A percentile compares a stretch with the other conserved stretches of the same genome.
Evolutionary conservation across 805 yeast species (phyloP).

Genomic region (Zygosaccharomyces rouxii): DNA sequence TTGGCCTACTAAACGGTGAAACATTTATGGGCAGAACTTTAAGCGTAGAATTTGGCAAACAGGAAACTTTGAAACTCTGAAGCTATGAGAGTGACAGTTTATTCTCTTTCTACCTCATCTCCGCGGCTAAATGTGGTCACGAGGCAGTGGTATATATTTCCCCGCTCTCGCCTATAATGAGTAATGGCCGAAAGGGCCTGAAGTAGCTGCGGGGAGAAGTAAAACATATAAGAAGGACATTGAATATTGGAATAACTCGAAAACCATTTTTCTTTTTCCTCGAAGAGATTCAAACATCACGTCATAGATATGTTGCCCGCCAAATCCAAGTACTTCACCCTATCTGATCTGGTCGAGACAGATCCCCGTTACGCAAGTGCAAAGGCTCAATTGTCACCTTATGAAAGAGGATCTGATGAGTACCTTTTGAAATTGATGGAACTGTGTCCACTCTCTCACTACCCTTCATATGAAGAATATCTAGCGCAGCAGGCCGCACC

Average conservation of each 20-base stretch:
- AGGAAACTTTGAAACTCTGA: constrained; percentile 15
- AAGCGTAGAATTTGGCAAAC: constrained; percentile 41
- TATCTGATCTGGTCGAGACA: constrained; percentile 26
- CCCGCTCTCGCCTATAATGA: neutral
- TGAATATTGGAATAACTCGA: too few relatives aligned
- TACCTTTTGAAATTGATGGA: constrained; percentile 23
- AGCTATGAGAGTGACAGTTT: neutral
- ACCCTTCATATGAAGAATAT: constrained; percentile 23
- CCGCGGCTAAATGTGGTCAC: neutral
- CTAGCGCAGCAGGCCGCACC: constrained; percentile 34
- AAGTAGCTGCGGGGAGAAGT: neutral
- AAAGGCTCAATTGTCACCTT: constrained; percentile 18
- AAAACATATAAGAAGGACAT: neutral
- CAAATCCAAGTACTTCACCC: neutral
- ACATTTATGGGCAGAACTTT: constrained; percentile 51
- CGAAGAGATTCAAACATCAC: neutral
- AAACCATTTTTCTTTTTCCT: too few relatives aligned
- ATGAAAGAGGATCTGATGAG: constrained; percentile 26
- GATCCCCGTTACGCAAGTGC: constrained; percentile 20
- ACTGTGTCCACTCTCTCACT: constrained; percentile 24
- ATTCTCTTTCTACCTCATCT: neutral
- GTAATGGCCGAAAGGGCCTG: neutral
- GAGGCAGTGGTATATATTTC: neutral
- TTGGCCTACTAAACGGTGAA: constrained; percentile 44
- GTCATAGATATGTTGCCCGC: neutral